phyloP scores from a whole-genome alignment of 2,329 filamentous ascomycete species.

The Ceratocystis lukuohia region DNA sequence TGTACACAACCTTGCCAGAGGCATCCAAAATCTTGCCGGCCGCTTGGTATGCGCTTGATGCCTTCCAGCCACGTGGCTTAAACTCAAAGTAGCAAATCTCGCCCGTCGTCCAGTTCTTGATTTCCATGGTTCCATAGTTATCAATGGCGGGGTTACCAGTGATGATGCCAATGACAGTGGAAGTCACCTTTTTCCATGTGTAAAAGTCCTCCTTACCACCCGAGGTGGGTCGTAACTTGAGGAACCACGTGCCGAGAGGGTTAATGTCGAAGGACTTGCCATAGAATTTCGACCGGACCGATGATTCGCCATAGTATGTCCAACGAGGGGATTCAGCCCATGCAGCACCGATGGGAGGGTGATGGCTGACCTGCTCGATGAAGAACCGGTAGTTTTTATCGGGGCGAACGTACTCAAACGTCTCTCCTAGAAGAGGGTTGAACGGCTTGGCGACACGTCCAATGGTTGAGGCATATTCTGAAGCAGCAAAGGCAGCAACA shows the following conservation, averaged over 20 bases:
- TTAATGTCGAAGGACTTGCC: slow-evolving; percentile 97
- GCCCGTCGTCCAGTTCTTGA: slow-evolving; percentile 94
- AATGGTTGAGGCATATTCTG: slow-evolving; percentile 93
- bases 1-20: slow-evolving; percentile 70
- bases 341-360: slow-evolving; percentile 85
- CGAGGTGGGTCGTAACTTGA: slow-evolving; percentile 62
- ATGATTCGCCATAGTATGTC: slow-evolving; percentile 95
- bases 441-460: slow-evolving; percentile 96
- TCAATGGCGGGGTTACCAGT: slow-evolving; percentile 94
- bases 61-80: slow-evolving; percentile 92
- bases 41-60: slow-evolving; percentile 78
- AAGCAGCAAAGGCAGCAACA: slow-evolving; percentile 88
- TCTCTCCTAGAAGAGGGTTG: slow-evolving; percentile 91
- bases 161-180: slow-evolving; percentile 95
- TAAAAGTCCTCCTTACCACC: slow-evolving; percentile 77
- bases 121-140: slow-evolving; percentile 93
- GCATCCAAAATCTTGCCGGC: slow-evolving; percentile 72
- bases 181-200: slow-evolving; percentile 98
- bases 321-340: slow-evolving; percentile 86
- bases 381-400: slow-evolving; percentile 98
- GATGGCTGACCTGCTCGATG: slow-evolving; percentile 95
- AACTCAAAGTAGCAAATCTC: slow-evolving; percentile 85
- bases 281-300: slow-evolving; percentile 92
- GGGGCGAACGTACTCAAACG: slow-evolving; percentile 87
- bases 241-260: slow-evolving; percentile 91